A percentile compares a stretch with the other conserved stretches of the same genome.
These are phyloP conservation scores for Prunus kanzakura DNA, from an alignment of 306 rosid genomes.

Conservation along the genomic window DNA sequence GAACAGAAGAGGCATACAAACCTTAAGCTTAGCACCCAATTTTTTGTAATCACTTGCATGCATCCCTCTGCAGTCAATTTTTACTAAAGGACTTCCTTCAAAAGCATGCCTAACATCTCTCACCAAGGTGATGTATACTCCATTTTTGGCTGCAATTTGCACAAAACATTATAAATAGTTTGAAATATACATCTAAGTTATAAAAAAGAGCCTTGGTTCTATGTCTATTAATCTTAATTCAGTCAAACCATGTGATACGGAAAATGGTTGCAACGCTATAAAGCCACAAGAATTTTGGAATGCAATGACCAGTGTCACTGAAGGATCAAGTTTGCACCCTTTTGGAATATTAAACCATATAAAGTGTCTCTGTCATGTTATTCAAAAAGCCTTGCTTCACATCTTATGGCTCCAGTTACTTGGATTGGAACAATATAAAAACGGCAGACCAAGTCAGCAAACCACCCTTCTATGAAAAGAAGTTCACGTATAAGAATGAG, in stretches of 20 bases:
- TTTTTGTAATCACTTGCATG: conserved; percentile 94
- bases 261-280: neutral
- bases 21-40: conserved; percentile 94
- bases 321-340: neutral
- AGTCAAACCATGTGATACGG: neutral
- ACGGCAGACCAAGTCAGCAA: conserved; percentile 9
- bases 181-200: conserved; percentile 10
- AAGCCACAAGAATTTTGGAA: neutral
- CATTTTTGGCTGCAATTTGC: conserved; percentile 72
- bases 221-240: conserved; percentile 3
- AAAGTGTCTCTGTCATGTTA: conserved; percentile 4
- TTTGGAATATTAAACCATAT: conserved; percentile 9
- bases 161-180: conserved; percentile 23
- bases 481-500: neutral
- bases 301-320: neutral
- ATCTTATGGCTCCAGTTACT: conserved; percentile 17
- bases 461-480: conserved; percentile 3
- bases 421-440: conserved; percentile 14
- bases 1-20: conserved; percentile 23
- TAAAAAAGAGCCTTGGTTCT: neutral
- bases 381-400: conserved; percentile 21
- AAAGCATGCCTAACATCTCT: conserved; percentile 80
- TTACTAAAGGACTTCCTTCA: conserved; percentile 85
- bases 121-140: conserved; percentile 74
- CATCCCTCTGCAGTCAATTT: conserved; percentile 82